phyloP scores from a whole-genome alignment of 2,329 filamentous ascomycete species.

The Aspergillus sp. region DNA sequence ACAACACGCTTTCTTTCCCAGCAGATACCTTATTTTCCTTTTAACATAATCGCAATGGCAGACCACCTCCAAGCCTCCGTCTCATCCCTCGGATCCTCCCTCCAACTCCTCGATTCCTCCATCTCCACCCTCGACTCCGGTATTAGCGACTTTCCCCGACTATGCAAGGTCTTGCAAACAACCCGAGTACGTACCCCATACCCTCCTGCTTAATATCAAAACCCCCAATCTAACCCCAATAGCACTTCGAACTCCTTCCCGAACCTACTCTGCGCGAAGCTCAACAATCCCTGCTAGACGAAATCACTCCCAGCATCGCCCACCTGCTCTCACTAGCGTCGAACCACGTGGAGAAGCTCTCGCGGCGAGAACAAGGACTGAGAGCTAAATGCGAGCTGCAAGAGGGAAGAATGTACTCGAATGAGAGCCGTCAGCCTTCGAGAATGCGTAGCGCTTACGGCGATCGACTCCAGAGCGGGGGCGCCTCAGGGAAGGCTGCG shows the following conservation, averaged over 20 bases:
- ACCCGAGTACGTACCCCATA: slow-evolving; percentile 52
- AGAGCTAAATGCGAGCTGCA: slow-evolving; percentile 82
- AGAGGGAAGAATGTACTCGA: slow-evolving; percentile 65
- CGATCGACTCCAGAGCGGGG: slow-evolving; percentile 19
- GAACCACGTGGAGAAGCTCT: slow-evolving; percentile 77
- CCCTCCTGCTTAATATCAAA: background rate
- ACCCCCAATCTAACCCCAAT: slow-evolving; percentile 6
- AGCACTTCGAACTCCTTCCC: slow-evolving; percentile 93
- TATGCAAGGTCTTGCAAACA: slow-evolving; percentile 64
- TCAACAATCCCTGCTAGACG: slow-evolving; percentile 79
- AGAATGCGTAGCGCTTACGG: slow-evolving; percentile 24
- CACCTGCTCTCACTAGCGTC: slow-evolving; percentile 79
- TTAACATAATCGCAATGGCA: slow-evolving; percentile 32
- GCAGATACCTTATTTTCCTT: background rate
- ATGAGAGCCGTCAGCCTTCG: slow-evolving; percentile 34
- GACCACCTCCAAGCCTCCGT: slow-evolving; percentile 61
- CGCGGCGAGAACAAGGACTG: slow-evolving; percentile 77
- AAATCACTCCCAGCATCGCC: slow-evolving; percentile 84
- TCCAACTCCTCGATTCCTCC: slow-evolving; percentile 63
- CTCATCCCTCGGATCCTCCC: slow-evolving; percentile 60
- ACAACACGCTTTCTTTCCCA: background rate
- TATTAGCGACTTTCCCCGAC: slow-evolving; percentile 64
- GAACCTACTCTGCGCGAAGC: slow-evolving; percentile 79
- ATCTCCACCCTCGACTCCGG: slow-evolving; percentile 64
- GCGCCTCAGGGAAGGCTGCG: slow-evolving; percentile 32